These are phyloP conservation scores for Mitragyna speciosa DNA, from an alignment of 257 asterid species.

Conservation along the genomic window DNA sequence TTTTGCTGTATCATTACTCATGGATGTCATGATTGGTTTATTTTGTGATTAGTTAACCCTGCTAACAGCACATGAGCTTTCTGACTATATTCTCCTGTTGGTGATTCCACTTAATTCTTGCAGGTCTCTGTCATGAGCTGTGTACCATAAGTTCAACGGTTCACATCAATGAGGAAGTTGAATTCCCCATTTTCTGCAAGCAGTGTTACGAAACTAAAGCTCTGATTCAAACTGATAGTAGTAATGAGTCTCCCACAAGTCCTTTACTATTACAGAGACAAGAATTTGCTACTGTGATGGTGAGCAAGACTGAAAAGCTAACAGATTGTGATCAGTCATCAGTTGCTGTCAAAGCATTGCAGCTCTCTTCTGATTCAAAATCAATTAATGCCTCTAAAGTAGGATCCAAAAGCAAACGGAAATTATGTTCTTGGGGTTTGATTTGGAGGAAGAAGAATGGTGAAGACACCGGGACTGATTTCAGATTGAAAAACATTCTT, in stretches of 20 bases:
- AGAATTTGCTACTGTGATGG: slow-evolving; percentile 28
- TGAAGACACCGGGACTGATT: slow-evolving; percentile 50
- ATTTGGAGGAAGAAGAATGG: slow-evolving; percentile 56
- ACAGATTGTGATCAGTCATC: slow-evolving; percentile 30
- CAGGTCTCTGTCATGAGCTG: slow-evolving; percentile 69
- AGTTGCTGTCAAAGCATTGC: slow-evolving; percentile 33
- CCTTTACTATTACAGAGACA: slow-evolving; percentile 56
- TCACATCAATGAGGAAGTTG: slow-evolving; percentile 36
- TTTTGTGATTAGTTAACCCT: not conserved
- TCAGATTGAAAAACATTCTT: slow-evolving; percentile 55
- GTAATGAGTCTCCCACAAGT: slow-evolving; percentile 51
- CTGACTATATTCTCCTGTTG: no score
- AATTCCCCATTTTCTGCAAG: slow-evolving; percentile 53
- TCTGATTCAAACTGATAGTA: slow-evolving; percentile 32
- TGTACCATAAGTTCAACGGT: slow-evolving; percentile 56
- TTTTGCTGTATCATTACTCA: not conserved
- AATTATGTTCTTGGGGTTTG: slow-evolving; percentile 58
- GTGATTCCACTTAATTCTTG: not conserved
- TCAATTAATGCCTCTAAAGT: slow-evolving; percentile 30
- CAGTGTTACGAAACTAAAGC: slow-evolving; percentile 43
- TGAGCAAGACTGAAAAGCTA: slow-evolving; percentile 34
- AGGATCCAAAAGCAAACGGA: slow-evolving; percentile 38
- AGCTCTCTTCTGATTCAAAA: slow-evolving; percentile 38
- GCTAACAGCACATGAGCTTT: not conserved
- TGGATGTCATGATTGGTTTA: not conserved